Evolutionary conservation across 129 eudicot genomes (phyloP).

Genomic region (Centella asiatica): DNA sequence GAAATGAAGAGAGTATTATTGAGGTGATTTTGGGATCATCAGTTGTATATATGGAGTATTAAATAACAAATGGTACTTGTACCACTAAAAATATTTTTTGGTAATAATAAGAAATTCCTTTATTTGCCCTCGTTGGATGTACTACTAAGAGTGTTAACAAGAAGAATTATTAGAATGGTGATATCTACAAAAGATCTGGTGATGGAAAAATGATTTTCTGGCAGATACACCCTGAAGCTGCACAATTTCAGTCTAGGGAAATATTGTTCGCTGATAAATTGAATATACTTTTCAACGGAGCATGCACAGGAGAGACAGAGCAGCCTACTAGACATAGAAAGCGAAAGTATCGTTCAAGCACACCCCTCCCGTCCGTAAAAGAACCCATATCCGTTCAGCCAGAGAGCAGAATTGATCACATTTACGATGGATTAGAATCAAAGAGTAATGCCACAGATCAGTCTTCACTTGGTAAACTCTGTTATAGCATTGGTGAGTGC

Average conservation of each 20-base stretch:
- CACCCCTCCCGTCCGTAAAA: background rate
- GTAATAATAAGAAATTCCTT: too few relatives aligned
- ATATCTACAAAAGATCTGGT: too few relatives aligned
- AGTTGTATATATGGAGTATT: too few relatives aligned
- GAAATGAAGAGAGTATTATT: too few relatives aligned
- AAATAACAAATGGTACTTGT: too few relatives aligned
- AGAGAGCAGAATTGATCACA: slow-evolving; percentile 4
- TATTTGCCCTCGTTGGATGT: too few relatives aligned
- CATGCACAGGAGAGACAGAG: background rate
- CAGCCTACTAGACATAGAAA: slow-evolving; percentile 7
- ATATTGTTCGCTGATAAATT: slow-evolving; percentile 11
- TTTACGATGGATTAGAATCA: slow-evolving; percentile 15
- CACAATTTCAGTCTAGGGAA: slow-evolving; percentile 9
- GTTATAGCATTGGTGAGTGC: slow-evolving; percentile 22
- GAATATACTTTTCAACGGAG: slow-evolving; percentile 9
- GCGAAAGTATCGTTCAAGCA: background rate
- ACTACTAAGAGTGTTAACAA: too few relatives aligned
- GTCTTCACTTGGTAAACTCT: slow-evolving; percentile 5
- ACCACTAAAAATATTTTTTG: too few relatives aligned
- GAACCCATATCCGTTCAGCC: background rate
- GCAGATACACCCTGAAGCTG: slow-evolving; percentile 23
- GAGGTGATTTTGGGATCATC: too few relatives aligned
- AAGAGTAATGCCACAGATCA: slow-evolving; percentile 11
- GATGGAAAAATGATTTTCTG: background rate
- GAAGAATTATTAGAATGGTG: too few relatives aligned